A percentile compares a stretch with the other conserved stretches of the same genome.
phyloP scores from a whole-genome alignment of 169 alveolate genomes.

The Neospora caninum region DNA sequence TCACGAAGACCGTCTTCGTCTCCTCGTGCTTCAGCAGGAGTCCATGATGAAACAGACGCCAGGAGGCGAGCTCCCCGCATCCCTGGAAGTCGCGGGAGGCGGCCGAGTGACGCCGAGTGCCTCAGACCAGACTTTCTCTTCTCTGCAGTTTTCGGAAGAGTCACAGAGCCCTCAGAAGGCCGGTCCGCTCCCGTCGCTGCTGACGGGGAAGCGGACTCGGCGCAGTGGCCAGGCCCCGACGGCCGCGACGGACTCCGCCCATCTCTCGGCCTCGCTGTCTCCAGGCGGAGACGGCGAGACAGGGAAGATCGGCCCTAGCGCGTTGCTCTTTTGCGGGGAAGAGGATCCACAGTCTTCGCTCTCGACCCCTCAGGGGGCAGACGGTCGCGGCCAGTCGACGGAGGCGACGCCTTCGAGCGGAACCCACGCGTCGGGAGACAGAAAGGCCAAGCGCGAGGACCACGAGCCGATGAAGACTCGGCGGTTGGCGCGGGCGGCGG shows the following conservation, averaged over 20 bases:
- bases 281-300: neutral
- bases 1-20: neutral
- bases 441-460: neutral
- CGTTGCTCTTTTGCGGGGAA: neutral
- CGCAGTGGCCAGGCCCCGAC: neutral
- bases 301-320: neutral
- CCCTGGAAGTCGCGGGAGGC: neutral
- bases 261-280: too few relatives aligned
- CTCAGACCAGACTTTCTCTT: neutral
- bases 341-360: neutral
- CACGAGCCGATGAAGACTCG: neutral
- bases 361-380: neutral
- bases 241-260: too few relatives aligned
- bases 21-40: neutral
- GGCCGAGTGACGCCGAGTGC: neutral
- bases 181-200: neutral
- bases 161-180: neutral
- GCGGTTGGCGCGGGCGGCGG: neutral
- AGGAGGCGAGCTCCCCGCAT: neutral
- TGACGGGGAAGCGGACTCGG: neutral
- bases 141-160: neutral
- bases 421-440: neutral
- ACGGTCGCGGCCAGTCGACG: neutral
- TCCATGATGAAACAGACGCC: neutral
- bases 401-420: neutral